These are phyloP conservation scores for Periconia sp. DNA, from an alignment of 2,329 filamentous ascomycete species.

Conservation along the genomic window DNA sequence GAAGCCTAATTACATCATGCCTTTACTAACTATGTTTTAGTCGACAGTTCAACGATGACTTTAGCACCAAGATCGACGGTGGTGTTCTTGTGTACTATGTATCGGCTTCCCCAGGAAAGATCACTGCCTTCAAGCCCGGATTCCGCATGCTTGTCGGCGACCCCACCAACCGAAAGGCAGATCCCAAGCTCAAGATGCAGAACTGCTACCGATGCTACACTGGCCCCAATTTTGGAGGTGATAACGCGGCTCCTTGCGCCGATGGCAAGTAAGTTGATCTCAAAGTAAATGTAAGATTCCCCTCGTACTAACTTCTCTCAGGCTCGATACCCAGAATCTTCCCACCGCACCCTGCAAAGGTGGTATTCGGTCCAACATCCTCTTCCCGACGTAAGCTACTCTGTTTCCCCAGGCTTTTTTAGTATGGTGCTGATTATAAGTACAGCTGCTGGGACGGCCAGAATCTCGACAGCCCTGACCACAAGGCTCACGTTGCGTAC, in stretches of 20 bases:
- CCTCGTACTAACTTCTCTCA: conserved; percentile 2
- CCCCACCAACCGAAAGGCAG: conserved; percentile 23
- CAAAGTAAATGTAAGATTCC: too few species aligned
- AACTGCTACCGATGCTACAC: conserved; percentile 54
- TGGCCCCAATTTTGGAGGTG: conserved; percentile 52
- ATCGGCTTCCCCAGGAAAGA: conserved; percentile 25
- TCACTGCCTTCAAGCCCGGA: conserved; percentile 33
- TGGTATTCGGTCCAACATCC: conserved; percentile 30
- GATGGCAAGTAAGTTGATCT: conserved; percentile 12
- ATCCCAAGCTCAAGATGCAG: conserved; percentile 30
- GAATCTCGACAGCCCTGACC: conserved; percentile 58
- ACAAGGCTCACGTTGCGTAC: conserved; percentile 53
- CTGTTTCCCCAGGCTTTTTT: too few species aligned
- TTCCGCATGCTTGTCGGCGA: conserved; percentile 56
- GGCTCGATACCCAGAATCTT: conserved; percentile 19
- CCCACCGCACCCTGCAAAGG: conserved; percentile 22
- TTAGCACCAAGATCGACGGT: conserved; percentile 29
- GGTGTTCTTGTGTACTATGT: conserved; percentile 34
- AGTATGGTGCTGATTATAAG: neutral
- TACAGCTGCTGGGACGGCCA: conserved; percentile 50
- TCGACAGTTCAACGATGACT: conserved; percentile 29
- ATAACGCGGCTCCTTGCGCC: conserved; percentile 35
- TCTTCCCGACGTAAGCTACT: conserved; percentile 24
- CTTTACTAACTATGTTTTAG: neutral
- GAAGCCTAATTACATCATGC: too few species aligned